A percentile compares a stretch with the other conserved stretches of the same genome.
phyloP scores from a whole-genome alignment of 495 filamentous ascomycete species.

The Niebla homalea region DNA sequence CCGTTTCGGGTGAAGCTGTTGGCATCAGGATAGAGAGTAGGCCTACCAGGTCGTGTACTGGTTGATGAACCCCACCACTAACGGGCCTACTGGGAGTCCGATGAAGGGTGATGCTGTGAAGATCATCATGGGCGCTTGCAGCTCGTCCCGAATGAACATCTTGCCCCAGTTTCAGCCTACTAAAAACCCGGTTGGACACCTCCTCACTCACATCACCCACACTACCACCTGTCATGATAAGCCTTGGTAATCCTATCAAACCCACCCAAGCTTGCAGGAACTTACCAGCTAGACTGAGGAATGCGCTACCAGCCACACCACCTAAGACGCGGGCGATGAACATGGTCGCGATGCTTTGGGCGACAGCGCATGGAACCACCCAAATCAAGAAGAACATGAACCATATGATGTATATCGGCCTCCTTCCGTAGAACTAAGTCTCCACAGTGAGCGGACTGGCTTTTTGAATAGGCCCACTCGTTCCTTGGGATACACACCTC shows the following conservation, averaged over 20 bases:
- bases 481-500: slow-evolving; percentile 28
- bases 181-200: not conserved
- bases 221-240: slow-evolving; percentile 1
- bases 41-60: slow-evolving; percentile 55
- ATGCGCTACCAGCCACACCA: slow-evolving; percentile 75
- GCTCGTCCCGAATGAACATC: slow-evolving; percentile 62
- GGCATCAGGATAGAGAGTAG: not conserved
- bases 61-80: slow-evolving; percentile 61
- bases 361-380: slow-evolving; percentile 79
- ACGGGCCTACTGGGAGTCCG: slow-evolving; percentile 35
- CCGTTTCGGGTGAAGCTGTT: not conserved
- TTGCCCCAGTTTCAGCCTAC: slow-evolving; percentile 49
- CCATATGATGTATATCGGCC: slow-evolving; percentile 69
- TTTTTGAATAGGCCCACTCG: not conserved
- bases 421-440: slow-evolving; percentile 73
- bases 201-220: not conserved
- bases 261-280: slow-evolving; percentile 19
- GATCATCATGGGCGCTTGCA: slow-evolving; percentile 67
- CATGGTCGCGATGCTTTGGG: slow-evolving; percentile 72
- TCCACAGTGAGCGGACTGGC: not conserved
- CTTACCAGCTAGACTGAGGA: slow-evolving; percentile 79
- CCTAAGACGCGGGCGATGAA: slow-evolving; percentile 72
- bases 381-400: slow-evolving; percentile 73
- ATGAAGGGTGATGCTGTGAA: slow-evolving; percentile 72
- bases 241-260: not conserved